Percentiles rank a stretch among this genome's conserved stretches.
These are phyloP conservation scores for Chaetomiaceae sp. DNA, from an alignment of 2,329 filamentous ascomycete genomes.

Conservation along the genomic window DNA sequence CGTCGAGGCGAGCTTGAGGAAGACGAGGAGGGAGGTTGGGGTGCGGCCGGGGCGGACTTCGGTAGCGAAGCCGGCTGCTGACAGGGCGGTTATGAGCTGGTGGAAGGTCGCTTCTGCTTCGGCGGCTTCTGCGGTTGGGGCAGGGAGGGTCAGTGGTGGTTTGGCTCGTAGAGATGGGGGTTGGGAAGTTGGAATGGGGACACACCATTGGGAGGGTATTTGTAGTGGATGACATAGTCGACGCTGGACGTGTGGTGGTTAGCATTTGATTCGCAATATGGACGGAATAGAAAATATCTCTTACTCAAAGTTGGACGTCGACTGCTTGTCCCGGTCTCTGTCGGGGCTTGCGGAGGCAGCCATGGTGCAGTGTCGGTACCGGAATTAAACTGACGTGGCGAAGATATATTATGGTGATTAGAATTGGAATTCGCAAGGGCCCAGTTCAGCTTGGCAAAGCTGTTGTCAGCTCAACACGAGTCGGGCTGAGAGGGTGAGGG, in stretches of 20 bases:
- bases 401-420: neutral
- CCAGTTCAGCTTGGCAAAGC: neutral
- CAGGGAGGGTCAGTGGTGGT: neutral
- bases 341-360: slow-evolving; percentile 21
- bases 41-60: slow-evolving; percentile 80
- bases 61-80: slow-evolving; percentile 74
- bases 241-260: slow-evolving; percentile 19
- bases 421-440: neutral
- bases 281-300: too few relatives aligned
- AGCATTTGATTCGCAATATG: too few relatives aligned
- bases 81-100: slow-evolving; percentile 69
- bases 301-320: slow-evolving; percentile 29
- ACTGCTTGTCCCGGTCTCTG: slow-evolving; percentile 18
- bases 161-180: slow-evolving; percentile 42
- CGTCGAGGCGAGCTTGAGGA: slow-evolving; percentile 73
- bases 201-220: slow-evolving; percentile 19
- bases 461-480: neutral
- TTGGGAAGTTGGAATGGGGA: neutral
- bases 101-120: slow-evolving; percentile 72
- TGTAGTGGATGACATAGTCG: slow-evolving; percentile 30
- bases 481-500: too few relatives aligned
- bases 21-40: slow-evolving; percentile 71
- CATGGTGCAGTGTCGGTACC: slow-evolving; percentile 17
- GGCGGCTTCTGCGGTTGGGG: slow-evolving; percentile 49
- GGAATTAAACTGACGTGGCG: neutral